Conservation (phyloP, 352 stramenopile species). For the Globisporangium acanthophoron region DNA sequence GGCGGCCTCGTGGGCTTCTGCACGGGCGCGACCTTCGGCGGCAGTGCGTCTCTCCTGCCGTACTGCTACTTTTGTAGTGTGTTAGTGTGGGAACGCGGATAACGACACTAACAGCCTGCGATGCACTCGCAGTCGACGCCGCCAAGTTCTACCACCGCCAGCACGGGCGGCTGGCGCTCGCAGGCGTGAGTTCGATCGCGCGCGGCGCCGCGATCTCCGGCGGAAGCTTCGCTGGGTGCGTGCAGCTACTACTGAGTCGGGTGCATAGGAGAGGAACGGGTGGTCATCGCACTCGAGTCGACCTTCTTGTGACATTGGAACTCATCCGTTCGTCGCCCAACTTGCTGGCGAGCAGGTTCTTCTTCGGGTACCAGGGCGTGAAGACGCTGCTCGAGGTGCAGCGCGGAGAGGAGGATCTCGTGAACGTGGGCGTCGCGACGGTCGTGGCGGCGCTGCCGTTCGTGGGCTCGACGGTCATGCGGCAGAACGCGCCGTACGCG, state of each 20-base stretch:
- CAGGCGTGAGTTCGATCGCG: constrained; percentile 36
- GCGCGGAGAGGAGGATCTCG: constrained; percentile 46
- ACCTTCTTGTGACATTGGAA: neutral
- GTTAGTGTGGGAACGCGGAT: constrained; percentile 1
- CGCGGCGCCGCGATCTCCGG: constrained; percentile 52
- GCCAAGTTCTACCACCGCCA: constrained; percentile 58
- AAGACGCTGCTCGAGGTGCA: constrained; percentile 68
- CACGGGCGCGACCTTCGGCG: constrained; percentile 69
- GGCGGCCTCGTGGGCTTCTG: constrained; percentile 73
- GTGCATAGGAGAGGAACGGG: neutral
- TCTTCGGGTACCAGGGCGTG: constrained; percentile 69
- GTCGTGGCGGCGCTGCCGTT: constrained; percentile 48
- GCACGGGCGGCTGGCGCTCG: constrained; percentile 40
- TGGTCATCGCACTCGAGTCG: neutral
- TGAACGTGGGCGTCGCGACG: constrained; percentile 52
- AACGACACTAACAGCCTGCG: constrained; percentile 1
- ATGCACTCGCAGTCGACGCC: constrained; percentile 37
- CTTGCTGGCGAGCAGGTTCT: constrained; percentile 36
- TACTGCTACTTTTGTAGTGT: neutral
- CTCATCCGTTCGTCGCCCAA: neutral
- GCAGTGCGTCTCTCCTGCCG: constrained; percentile 25
- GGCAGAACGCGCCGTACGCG: constrained; percentile 71
- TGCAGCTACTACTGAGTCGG: constrained; percentile 8
- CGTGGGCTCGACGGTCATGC: constrained; percentile 53
- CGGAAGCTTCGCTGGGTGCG: constrained; percentile 51